Evolutionary conservation across 192 early-diverging fungal species (phyloP), one percentile per base, ranked within the genome.

Genomic region (Funneliformis mosseae): DNA sequence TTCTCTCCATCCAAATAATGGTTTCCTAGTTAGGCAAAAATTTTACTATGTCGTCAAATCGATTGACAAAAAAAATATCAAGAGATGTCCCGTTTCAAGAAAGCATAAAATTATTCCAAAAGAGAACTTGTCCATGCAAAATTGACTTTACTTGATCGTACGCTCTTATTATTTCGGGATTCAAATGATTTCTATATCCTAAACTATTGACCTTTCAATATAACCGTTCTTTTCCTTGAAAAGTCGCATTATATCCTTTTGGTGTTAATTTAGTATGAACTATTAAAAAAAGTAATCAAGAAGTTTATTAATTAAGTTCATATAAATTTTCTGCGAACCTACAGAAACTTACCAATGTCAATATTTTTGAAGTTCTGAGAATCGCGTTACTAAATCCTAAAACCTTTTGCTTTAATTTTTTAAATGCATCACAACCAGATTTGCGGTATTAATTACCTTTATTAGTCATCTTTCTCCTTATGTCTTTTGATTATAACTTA

Each of bases 51-150:
- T 64, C 9, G 10, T 16, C 27, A 25, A 11, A 27, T 64, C 25
- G 11, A 12, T 64, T 28, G 25, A 8, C 9, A 63, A 10, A 63
- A 27, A 4, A 27, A 0, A 0, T n/a, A 12, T 9, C 16, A 4
- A 63, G 10, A 63, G 6, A 63, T 25, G 10, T 25, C 70, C 70
- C 10, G 1, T 72, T 72, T 72, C 70, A 43, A 72, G 9, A 39
- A 41, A 72, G 25, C 43, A n/a, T n/a, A n/a, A n/a, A n/a, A n/a
- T n/a, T n/a, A 72, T 72, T 0, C 70, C 70, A 43, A 72, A 72
- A 18, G 70, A 72, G 21, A 72, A 72, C 70, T 43, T 72, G 10
- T 72, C 70, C 33, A 72, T 4, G 70, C 23, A 72, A 45, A 45
- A 38, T 23, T 28, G 2, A 41, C 70, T 43, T 39, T 72, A 21